phyloP scores from a whole-genome alignment of 2,329 filamentous ascomycete species.

The Teratosphaeria destructans region DNA sequence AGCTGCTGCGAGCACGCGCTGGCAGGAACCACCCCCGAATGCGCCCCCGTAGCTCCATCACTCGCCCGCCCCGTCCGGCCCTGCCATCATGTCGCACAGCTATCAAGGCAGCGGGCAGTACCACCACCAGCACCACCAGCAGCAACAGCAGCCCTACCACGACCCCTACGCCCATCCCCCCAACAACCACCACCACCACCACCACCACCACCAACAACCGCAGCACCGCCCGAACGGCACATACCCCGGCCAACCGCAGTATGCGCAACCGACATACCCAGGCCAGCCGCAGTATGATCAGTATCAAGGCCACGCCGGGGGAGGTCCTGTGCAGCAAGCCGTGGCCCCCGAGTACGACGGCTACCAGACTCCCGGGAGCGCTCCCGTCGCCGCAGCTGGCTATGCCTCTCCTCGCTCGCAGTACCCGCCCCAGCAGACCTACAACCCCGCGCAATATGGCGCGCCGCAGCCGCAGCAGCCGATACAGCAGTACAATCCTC shows the following conservation, averaged over 20 bases:
- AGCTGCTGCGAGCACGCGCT: neutral
- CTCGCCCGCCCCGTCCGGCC: neutral
- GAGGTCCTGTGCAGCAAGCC: conserved; percentile 20
- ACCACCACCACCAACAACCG: conserved; percentile 9
- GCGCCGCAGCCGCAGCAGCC: conserved; percentile 35
- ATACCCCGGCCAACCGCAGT: conserved; percentile 11
- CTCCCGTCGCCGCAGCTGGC: conserved; percentile 2
- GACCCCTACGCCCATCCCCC: conserved; percentile 15
- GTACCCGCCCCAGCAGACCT: conserved; percentile 29
- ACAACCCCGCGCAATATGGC: conserved; percentile 55
- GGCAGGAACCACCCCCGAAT: neutral
- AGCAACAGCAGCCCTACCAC: conserved; percentile 13
- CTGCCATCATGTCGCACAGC: conserved; percentile 41
- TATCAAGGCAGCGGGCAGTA: conserved; percentile 43
- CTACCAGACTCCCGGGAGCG: conserved; percentile 4
- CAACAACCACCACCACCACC: conserved; percentile 9
- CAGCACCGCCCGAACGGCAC: conserved; percentile 17
- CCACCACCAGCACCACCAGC: conserved; percentile 9
- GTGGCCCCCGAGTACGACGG: conserved; percentile 10
- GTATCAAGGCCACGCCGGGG: conserved; percentile 10
- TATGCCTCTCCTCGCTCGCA: conserved; percentile 27
- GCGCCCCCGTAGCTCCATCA: neutral
- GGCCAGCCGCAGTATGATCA: conserved; percentile 16
- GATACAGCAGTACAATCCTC: conserved; percentile 59
- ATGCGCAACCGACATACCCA: conserved; percentile 12